Percentiles rank a stretch among this genome's conserved stretches.
Evolutionary conservation across 2,329 filamentous ascomycete genomes (phyloP).

Genomic region (Aspergillus tamarii): DNA sequence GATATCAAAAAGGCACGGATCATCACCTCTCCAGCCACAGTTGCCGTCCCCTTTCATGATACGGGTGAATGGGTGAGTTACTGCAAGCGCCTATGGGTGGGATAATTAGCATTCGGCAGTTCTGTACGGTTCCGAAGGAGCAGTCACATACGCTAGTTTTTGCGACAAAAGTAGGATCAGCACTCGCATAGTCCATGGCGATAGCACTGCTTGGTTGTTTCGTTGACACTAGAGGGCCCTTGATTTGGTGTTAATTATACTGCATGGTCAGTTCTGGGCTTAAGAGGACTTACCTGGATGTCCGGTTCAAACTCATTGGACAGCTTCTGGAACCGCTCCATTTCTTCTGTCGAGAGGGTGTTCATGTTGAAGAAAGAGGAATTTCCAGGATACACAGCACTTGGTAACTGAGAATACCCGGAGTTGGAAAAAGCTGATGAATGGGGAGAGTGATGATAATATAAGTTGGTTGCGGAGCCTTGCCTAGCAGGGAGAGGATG

Average conservation of each 20-base stretch:
- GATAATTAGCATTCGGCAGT: constrained; percentile 17
- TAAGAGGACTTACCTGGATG: constrained; percentile 48
- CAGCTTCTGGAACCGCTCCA: constrained; percentile 64
- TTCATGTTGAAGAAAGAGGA: constrained; percentile 38
- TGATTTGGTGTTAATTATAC: constrained; percentile 28
- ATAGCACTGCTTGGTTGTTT: constrained; percentile 77
- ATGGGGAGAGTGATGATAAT: constrained; percentile 27
- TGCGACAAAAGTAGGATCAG: constrained; percentile 79
- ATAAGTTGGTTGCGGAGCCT: constrained; percentile 26
- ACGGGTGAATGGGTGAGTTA: constrained; percentile 85
- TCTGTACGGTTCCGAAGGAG: not conserved
- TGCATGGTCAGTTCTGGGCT: not conserved
- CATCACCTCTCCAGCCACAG: constrained; percentile 95
- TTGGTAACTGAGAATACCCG: constrained; percentile 27
- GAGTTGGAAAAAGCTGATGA: constrained; percentile 26
- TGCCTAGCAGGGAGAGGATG: constrained; percentile 34
- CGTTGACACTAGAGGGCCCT: constrained; percentile 84
- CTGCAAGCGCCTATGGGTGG: constrained; percentile 70
- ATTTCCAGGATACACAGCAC: constrained; percentile 19
- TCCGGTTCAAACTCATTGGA: constrained; percentile 64
- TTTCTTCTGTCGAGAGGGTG: constrained; percentile 53
- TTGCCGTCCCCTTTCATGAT: constrained; percentile 90
- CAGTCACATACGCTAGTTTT: constrained; percentile 73
- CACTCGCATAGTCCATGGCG: constrained; percentile 82
- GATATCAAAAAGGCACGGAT: constrained; percentile 16